A percentile compares a stretch with the other conserved stretches of the same genome.
Conservation (phyloP, 176 grass and related monocot species). For the Bothriochloa decipiens region DNA sequence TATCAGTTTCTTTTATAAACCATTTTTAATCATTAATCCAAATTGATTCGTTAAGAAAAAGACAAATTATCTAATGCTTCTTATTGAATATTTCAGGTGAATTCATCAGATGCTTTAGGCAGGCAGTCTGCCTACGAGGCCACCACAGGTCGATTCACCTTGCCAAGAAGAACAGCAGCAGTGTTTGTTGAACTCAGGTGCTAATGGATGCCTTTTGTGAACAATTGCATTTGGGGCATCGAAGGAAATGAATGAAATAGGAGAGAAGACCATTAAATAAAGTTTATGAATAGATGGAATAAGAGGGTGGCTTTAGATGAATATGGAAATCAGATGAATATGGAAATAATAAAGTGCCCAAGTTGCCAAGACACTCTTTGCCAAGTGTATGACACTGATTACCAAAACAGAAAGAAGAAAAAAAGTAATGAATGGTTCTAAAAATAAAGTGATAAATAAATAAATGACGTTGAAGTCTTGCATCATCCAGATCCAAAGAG, state of each 20-base stretch:
- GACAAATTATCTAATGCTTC: background rate
- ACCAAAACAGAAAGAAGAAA: background rate
- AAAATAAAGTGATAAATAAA: constrained; percentile 4
- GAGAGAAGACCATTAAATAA: background rate
- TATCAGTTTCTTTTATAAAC: background rate
- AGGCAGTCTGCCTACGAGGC: constrained; percentile 50
- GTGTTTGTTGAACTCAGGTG: constrained; percentile 65
- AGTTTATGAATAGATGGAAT: constrained; percentile 7
- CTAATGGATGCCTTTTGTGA: background rate
- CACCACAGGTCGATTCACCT: constrained; percentile 41
- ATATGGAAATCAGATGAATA: background rate
- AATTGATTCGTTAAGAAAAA: background rate
- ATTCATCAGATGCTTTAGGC: constrained; percentile 62
- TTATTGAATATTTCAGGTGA: constrained; percentile 50
- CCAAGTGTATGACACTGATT: background rate
- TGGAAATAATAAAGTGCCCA: constrained; percentile 13
- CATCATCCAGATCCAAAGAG: background rate
- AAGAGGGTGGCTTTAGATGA: background rate
- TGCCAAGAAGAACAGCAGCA: constrained; percentile 62
- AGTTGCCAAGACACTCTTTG: background rate
- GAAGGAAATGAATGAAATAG: constrained; percentile 14
- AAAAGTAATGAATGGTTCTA: background rate
- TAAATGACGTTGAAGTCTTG: background rate
- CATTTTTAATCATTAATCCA: background rate
- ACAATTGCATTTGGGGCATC: background rate